Base-by-base conservation (phyloP, 257 asterid species). In the Lycium ferocissimum region DNA sequence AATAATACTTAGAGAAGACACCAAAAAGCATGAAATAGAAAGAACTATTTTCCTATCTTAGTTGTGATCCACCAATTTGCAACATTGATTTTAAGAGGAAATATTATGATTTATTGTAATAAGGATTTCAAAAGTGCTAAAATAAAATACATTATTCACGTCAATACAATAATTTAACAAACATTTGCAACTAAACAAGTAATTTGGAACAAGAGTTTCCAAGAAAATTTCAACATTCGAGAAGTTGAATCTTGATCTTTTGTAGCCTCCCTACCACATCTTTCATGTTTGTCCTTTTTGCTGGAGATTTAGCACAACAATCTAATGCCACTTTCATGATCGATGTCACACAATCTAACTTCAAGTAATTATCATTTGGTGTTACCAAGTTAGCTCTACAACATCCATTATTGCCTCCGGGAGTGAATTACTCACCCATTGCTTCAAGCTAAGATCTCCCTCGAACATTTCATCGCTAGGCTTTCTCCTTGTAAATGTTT, bases 241-340 rank as follows among this genome's bases (percentile, higher is more conserved):
- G 2, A 45, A 45, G 62, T 20, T 49, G 81, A 84, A 81, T 82
- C 14, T 33, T 84, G 69, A 11, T 83, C 35, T 72, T n/a, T 17
- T 72, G n/a, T 78, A 81, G 78, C 40, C 5, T 51, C 63, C 20
- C 38, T 22, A 53, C 59, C 11, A 33, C 45, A 5, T 11, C 17
- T 26, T 63, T 63, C 38, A 63, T 63, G 38, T 63, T 33, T 13
- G 43, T 7, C 59, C 80, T 45, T 49, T 9, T 49, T 45, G 59
- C 0, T 0, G 18, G 38, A 43, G 80, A 72, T 7, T 72, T 37
- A 40, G 0, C 38, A 73, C 37, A 73, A 0, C 80, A 43, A 18
- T 43, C 17, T 47, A 43, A 3, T 1, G 80, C 57, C 0, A 72
- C 51, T 72, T 7, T 20, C 80, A 72, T 1, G 56, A 72, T 72